A percentile compares a stretch with the other conserved stretches of the same genome.
phyloP scores from a whole-genome alignment of 2,329 filamentous ascomycete genomes.

The Biscogniauxia marginata region DNA sequence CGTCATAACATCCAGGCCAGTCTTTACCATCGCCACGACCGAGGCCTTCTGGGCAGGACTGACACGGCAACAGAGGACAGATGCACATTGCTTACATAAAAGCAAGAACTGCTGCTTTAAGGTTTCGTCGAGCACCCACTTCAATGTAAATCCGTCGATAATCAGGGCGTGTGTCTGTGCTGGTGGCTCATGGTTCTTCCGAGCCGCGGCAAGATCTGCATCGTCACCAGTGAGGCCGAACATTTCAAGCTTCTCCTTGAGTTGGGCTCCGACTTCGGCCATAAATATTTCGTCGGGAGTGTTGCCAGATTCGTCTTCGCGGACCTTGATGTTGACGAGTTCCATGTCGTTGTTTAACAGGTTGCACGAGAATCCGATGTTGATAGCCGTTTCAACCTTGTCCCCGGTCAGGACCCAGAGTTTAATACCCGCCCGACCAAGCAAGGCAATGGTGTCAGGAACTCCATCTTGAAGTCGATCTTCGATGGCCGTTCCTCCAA shows the following conservation, averaged over 20 bases:
- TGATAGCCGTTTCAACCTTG: conserved; percentile 99
- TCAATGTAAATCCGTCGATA: conserved; percentile 91
- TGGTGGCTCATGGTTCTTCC: conserved; percentile 81
- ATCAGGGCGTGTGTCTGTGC: conserved; percentile 86
- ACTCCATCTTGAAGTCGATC: conserved; percentile 96
- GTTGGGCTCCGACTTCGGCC: conserved; percentile 62
- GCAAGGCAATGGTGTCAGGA: conserved; percentile 87
- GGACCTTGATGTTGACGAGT: conserved; percentile 82
- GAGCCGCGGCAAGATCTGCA: conserved; percentile 77
- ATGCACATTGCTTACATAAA: conserved; percentile 94
- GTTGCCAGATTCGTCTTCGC: conserved; percentile 64
- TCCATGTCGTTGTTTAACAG: conserved; percentile 98
- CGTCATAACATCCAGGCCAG: conserved; percentile 92
- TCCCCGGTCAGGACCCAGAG: conserved; percentile 98
- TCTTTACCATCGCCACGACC: conserved; percentile 95
- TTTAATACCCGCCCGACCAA: conserved; percentile 94
- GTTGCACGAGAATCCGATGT: conserved; percentile 99
- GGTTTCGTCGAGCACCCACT: conserved; percentile 77
- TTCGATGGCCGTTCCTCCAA: conserved; percentile 96
- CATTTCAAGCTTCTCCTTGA: conserved; percentile 68
- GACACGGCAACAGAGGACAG: conserved; percentile 95
- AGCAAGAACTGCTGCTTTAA: conserved; percentile 91
- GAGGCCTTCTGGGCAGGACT: conserved; percentile 95
- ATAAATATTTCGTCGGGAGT: conserved; percentile 49
- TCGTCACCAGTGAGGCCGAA: conserved; percentile 85